Evolutionary conservation across 2,329 filamentous ascomycete genomes (phyloP), one percentile per base, ranked within the genome.

Genomic region (Penicillium capsulatum): DNA sequence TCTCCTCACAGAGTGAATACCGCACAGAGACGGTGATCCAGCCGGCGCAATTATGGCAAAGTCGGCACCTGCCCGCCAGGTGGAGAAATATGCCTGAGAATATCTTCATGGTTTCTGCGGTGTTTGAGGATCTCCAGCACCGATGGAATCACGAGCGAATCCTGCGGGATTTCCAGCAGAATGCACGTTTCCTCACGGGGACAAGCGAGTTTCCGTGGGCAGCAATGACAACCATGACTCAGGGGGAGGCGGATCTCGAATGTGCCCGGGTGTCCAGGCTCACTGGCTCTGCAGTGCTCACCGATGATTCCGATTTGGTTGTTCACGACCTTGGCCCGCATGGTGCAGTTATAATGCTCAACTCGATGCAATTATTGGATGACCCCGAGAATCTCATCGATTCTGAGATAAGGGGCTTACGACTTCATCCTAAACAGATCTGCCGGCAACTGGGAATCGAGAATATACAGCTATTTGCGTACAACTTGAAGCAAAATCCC

Each of bases 301-400:
- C 88, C 0, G 82, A 80, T n/a, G 91, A 97, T 55, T 94, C 89
- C 0, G 91, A 97, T 57, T 72, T 96, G 7, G 69, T 94, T 0
- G 73, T 91, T 0, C 82, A 90, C 58, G 75, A 87, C 42, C 72
- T 91, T 7, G 83, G 81, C 0, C 34, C 58, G 0, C 48, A 73
- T 1, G 83, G 83, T 0, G 70, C 72, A 1, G 79, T 94, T 0
- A 69, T 81, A 0, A 82, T 91, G 40, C 75, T 94, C 19, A 72
- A 75, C 40, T 83, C 87, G 33, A 61, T 91, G 1, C 71, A 77
- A 22, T 40, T 61, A 8, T 42, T 45, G 7, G 38, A 47, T 1
- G 40, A 44, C 17, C 24, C 48, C 1, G 26, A 40, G n/a, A 13
- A 50, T 17, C 34, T 50, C 31, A 13, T 43, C 16, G 28, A 45